Conservation (phyloP, 495 filamentous ascomycete genomes). For the Aspergillus affinis region DNA sequence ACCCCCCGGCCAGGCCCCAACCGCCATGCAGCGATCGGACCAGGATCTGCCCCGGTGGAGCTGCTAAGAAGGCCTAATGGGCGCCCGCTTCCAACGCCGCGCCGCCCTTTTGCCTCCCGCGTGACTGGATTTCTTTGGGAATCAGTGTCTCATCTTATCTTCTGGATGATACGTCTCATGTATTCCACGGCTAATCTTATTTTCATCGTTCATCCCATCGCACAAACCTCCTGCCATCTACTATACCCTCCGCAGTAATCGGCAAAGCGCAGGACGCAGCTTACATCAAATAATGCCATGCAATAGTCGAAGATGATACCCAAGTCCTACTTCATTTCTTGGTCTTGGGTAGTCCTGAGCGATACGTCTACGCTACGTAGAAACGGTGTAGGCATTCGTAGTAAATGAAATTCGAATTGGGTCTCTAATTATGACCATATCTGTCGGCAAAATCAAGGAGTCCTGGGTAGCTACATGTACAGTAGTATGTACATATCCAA, state of each 20-base stretch:
- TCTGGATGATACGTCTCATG: background rate
- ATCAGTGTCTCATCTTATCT: background rate
- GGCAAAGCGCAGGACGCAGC: too few species aligned
- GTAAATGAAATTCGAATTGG: too few species aligned
- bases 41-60: conserved; percentile 20
- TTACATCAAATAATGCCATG: background rate
- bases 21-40: conserved; percentile 28
- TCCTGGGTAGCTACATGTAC: background rate
- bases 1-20: conserved; percentile 22
- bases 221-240: too few species aligned
- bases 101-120: conserved; percentile 15
- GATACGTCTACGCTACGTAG: too few species aligned
- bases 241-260: too few species aligned
- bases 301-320: conserved; percentile 15
- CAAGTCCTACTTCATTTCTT: background rate
- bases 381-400: too few species aligned
- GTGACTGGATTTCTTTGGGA: conserved; percentile 15
- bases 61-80: background rate
- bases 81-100: too few species aligned
- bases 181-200: too few species aligned
- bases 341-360: too few species aligned
- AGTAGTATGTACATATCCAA: too few species aligned
- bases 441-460: background rate
- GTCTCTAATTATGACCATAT: too few species aligned
- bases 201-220: too few species aligned